A percentile compares a stretch with the other conserved stretches of the same genome.
phyloP scores from a whole-genome alignment of 2,329 filamentous ascomycete genomes.

The Diaporthe velutina region DNA sequence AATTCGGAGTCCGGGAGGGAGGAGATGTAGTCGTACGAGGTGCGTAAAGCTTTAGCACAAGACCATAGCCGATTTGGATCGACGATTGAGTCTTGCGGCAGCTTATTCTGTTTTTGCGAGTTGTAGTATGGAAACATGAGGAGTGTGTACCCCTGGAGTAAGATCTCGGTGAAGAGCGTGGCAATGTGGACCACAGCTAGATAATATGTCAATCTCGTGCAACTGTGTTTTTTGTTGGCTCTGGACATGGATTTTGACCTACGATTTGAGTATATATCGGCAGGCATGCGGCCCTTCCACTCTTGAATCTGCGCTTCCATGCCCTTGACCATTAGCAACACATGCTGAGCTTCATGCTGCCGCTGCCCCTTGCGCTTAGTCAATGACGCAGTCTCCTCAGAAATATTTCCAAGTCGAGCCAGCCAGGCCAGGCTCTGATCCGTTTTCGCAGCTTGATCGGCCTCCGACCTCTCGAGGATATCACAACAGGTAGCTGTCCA shows the following conservation, averaged over 20 bases:
- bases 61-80: slow-evolving; percentile 40
- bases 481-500: slow-evolving; percentile 62
- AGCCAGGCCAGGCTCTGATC: slow-evolving; percentile 61
- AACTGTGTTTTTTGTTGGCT: background rate
- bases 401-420: slow-evolving; percentile 55
- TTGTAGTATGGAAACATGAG: slow-evolving; percentile 45
- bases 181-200: slow-evolving; percentile 51
- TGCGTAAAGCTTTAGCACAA: slow-evolving; percentile 41
- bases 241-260: slow-evolving; percentile 32
- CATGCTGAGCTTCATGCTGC: slow-evolving; percentile 55
- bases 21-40: slow-evolving; percentile 46
- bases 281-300: slow-evolving; percentile 53
- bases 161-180: slow-evolving; percentile 53
- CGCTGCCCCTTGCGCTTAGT: slow-evolving; percentile 32
- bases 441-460: slow-evolving; percentile 46
- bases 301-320: slow-evolving; percentile 62
- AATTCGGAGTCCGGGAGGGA: slow-evolving; percentile 46
- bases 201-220: slow-evolving; percentile 28
- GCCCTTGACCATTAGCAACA: slow-evolving; percentile 59
- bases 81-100: background rate
- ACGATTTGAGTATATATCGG: slow-evolving; percentile 48
- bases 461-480: slow-evolving; percentile 53
- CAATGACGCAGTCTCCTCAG: slow-evolving; percentile 51
- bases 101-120: background rate
- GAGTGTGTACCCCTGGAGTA: slow-evolving; percentile 55